These are phyloP conservation scores for Pilobolus umbonatus DNA, from an alignment of 192 early-diverging fungal genomes.

Conservation along the genomic window DNA sequence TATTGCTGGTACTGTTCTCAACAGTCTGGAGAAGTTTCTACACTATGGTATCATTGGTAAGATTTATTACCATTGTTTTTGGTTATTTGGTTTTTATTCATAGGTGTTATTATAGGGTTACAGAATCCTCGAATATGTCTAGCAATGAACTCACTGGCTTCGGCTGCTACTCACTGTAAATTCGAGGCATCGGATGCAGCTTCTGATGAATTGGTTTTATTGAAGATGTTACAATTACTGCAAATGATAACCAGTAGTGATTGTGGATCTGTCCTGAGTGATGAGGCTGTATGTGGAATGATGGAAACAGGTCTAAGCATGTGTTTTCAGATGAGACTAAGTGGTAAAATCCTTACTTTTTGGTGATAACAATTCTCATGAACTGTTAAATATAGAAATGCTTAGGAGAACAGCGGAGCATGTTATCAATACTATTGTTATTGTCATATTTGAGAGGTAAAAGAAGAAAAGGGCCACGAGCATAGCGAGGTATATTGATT, in stretches of 20 bases:
- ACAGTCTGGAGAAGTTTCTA: conserved; percentile 86
- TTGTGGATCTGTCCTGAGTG: conserved; percentile 66
- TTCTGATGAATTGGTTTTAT: conserved; percentile 91
- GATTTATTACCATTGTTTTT: not conserved
- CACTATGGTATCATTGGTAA: conserved; percentile 70
- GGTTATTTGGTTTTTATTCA: not conserved
- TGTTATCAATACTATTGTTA: conserved; percentile 68
- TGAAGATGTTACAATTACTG: conserved; percentile 82
- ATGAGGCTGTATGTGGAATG: conserved; percentile 94
- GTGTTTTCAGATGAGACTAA: conserved; percentile 90
- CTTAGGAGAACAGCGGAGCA: conserved; percentile 72
- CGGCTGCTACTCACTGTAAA: conserved; percentile 90
- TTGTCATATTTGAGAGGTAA: conserved; percentile 73
- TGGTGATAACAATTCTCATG: not conserved
- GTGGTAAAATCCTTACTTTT: conserved; percentile 45
- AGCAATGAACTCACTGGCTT: conserved; percentile 68
- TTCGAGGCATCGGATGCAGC: conserved; percentile 93
- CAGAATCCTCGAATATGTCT: conserved; percentile 57
- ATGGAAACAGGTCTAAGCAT: conserved; percentile 96
- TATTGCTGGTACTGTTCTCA: conserved; percentile 89
- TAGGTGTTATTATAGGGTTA: not conserved
- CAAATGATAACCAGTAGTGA: conserved; percentile 69
- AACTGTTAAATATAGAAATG: conserved; percentile 50
- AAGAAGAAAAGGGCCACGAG: not conserved
- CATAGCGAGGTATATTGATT: not conserved